Evolutionary conservation across 345 rosid genomes (phyloP).

Genomic region (Gossypium rotundifolium): DNA sequence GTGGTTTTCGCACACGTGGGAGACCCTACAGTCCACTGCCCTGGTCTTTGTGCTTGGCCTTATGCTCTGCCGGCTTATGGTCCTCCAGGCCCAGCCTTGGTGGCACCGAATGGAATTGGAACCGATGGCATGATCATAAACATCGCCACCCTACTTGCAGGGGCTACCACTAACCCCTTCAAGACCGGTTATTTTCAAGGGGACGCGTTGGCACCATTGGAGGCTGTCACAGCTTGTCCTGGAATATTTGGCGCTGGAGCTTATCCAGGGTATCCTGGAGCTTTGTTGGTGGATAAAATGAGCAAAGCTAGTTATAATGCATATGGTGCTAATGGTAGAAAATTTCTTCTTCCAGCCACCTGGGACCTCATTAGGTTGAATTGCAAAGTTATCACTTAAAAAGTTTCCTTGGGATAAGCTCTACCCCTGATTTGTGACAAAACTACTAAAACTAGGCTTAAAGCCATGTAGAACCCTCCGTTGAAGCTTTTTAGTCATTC

Average conservation of each 20-base stretch:
- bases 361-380: conserved; percentile 47
- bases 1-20: conserved; percentile 58
- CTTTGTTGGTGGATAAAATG: conserved; percentile 34
- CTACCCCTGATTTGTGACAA: not conserved
- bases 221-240: conserved; percentile 75
- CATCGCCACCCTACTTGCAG: conserved; percentile 61
- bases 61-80: conserved; percentile 76
- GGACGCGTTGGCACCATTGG: conserved; percentile 58
- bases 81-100: conserved; percentile 57
- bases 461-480: not conserved
- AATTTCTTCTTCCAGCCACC: conserved; percentile 64
- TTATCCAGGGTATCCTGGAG: conserved; percentile 73
- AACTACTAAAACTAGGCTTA: not conserved
- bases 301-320: conserved; percentile 81
- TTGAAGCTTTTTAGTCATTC: too few relatives aligned
- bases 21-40: conserved; percentile 66
- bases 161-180: conserved; percentile 75
- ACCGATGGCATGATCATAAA: conserved; percentile 77
- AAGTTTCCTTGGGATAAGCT: not conserved
- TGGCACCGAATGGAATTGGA: conserved; percentile 70
- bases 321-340: conserved; percentile 52
- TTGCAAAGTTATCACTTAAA: conserved; percentile 25
- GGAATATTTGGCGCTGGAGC: conserved; percentile 71
- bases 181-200: conserved; percentile 76
- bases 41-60: conserved; percentile 84